A percentile compares a stretch with the other conserved stretches of the same genome.
phyloP scores from a whole-genome alignment of 495 filamentous ascomycete genomes.

The Talaromyces adpressus region DNA sequence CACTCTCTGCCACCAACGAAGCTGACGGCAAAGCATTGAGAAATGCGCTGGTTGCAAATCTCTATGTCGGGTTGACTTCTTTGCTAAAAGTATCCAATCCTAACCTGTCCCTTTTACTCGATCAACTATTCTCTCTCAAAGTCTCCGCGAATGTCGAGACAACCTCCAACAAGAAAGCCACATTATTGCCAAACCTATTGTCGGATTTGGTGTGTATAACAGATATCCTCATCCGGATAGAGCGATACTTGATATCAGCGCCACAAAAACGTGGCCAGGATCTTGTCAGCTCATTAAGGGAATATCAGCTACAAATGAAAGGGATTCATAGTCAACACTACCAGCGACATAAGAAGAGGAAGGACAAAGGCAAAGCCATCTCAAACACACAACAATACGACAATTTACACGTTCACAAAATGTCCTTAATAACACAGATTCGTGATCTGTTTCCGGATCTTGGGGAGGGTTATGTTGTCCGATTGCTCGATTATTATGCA shows the following conservation, averaged over 20 bases:
- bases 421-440: constrained; percentile 77
- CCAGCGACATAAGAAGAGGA: constrained; percentile 46
- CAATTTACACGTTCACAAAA: constrained; percentile 68
- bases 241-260: constrained; percentile 48
- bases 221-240: constrained; percentile 34
- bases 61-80: constrained; percentile 65
- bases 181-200: constrained; percentile 33
- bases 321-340: constrained; percentile 46
- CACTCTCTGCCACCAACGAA: constrained; percentile 33
- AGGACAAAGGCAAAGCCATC: constrained; percentile 65
- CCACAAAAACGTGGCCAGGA: constrained; percentile 40
- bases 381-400: constrained; percentile 40
- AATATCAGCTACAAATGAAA: constrained; percentile 41
- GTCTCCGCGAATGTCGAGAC: constrained; percentile 48
- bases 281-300: constrained; percentile 28
- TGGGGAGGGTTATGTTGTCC: constrained; percentile 73
- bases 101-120: constrained; percentile 64
- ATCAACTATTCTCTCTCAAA: constrained; percentile 78
- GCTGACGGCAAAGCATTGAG: constrained; percentile 36
- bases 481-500: constrained; percentile 70
- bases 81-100: constrained; percentile 57
- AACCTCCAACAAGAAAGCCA: constrained; percentile 28
- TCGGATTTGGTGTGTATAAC: constrained; percentile 40
- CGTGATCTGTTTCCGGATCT: constrained; percentile 92
- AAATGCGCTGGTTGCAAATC: constrained; percentile 56